Evolutionary conservation across 1,139 yeast species (phyloP).

Genomic region (Hemisphaericaspora xylofermentans): DNA sequence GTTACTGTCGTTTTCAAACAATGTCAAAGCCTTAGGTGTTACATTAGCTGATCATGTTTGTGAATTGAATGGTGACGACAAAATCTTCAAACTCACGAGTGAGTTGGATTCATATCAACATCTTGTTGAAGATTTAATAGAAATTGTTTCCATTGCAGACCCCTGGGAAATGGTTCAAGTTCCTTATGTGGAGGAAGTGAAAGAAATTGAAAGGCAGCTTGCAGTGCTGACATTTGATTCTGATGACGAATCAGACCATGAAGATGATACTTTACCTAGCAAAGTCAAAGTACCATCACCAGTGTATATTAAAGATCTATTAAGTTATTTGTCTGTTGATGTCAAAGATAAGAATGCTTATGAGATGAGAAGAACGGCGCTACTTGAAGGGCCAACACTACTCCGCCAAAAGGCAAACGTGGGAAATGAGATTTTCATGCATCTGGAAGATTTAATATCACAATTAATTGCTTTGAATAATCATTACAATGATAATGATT

Average conservation of each 20-base stretch:
- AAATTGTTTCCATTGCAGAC: conserved; percentile 4
- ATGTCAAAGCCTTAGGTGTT: conserved; percentile 44
- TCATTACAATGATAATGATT: conserved; percentile 46
- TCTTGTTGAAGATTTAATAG: conserved; percentile 8
- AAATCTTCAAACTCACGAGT: conserved; percentile 38
- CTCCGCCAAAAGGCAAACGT: conserved; percentile 51
- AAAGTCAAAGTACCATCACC: conserved; percentile 47
- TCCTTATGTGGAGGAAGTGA: conserved; percentile 9
- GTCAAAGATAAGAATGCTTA: conserved; percentile 43
- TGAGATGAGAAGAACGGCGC: conserved; percentile 52
- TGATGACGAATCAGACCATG: conserved; percentile 56
- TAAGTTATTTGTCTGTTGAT: conserved; percentile 51
- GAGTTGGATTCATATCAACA: conserved; percentile 8
- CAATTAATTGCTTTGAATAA: conserved; percentile 49
- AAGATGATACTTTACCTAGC: conserved; percentile 48
- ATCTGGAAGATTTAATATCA: conserved; percentile 47
- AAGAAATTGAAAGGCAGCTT: background rate
- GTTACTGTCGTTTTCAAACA: conserved; percentile 42
- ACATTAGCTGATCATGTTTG: conserved; percentile 48
- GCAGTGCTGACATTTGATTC: conserved; percentile 12
- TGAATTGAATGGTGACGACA: conserved; percentile 27
- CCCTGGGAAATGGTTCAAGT: conserved; percentile 19
- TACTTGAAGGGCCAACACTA: conserved; percentile 53
- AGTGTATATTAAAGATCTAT: conserved; percentile 60
- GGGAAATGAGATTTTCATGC: conserved; percentile 55